Evolutionary conservation across 179 eudicot genomes (phyloP), one percentile per base, ranked within the genome.

Genomic region (Actinidia polygama): DNA sequence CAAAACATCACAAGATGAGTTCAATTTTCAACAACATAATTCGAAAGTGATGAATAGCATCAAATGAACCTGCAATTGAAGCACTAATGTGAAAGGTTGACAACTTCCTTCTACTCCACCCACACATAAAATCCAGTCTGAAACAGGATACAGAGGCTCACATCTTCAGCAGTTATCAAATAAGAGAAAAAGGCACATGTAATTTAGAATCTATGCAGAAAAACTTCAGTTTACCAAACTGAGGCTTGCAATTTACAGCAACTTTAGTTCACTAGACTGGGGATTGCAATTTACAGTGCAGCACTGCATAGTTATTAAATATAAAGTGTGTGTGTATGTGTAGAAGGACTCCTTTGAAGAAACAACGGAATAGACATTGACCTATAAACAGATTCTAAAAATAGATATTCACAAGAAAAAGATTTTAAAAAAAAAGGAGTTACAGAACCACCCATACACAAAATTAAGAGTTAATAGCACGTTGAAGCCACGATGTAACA

Each of bases 21-120:
- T 12, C 8, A 69, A 74, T 51, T 14, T 36, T 79, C 46, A 75
- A 71, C 50, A 71, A 51, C 61, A 64, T 15, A 14, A 44, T 26
- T 3, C 5, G n/a, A 26, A 18, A 73, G 53, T 44, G 40, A 77
- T 30, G 71, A 53, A 47, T 54, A 58, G 55, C 44, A 73, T 63
- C 71, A 76, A 76, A 85, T 77, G 80, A 86, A 90, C 94, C 92
- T 87, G 90, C 81, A 84, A 81, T 83, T 44, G 97, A 88, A 73
- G 91, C 91, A 69, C 67, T 75, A 24, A 80, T 77, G 55, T 68
- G 87, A 76, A 77, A 83, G 62, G 84, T 66, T 55, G 77, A 84
- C 55, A 83, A 47, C 74, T 87, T 83, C 69, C 82, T 85, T 62
- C 79, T 85, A 71, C 81, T 80, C 79, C 84, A 79, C 69, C 82